A percentile compares a stretch with the other conserved stretches of the same genome.
These are phyloP conservation scores for Yamadazyma takamatsuzukensis DNA, from an alignment of 805 yeast species.

Conservation along the genomic window DNA sequence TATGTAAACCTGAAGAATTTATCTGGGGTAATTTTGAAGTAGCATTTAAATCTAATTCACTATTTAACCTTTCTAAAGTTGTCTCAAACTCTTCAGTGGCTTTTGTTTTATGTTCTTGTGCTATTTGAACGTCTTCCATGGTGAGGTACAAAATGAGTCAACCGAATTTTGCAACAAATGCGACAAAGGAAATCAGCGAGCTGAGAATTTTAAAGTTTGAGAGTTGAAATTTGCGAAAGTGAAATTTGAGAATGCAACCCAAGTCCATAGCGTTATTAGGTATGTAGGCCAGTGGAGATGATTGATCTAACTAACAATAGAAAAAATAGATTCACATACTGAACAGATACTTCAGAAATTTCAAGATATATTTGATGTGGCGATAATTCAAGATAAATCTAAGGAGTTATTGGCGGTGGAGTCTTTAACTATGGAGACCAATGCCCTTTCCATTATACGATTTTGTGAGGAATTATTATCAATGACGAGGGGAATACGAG, in stretches of 20 bases:
- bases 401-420: constrained; percentile 48
- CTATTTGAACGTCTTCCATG: too few relatives aligned
- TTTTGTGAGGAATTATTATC: constrained; percentile 50
- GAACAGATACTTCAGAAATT: constrained; percentile 51
- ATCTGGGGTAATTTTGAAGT: neutral
- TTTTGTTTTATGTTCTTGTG: too few relatives aligned
- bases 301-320: constrained; percentile 25
- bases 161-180: too few relatives aligned
- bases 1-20: neutral
- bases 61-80: constrained; percentile 9
- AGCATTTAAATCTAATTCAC: constrained; percentile 4
- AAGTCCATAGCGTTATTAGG: constrained; percentile 24
- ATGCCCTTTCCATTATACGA: constrained; percentile 48
- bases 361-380: constrained; percentile 49
- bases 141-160: too few relatives aligned
- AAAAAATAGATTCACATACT: constrained; percentile 49
- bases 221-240: too few relatives aligned
- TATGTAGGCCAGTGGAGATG: constrained; percentile 12
- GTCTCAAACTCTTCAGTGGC: too few relatives aligned
- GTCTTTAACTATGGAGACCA: constrained; percentile 52
- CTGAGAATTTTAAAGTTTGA: too few relatives aligned
- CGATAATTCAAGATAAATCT: constrained; percentile 38
- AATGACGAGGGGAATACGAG: constrained; percentile 48
- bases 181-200: neutral
- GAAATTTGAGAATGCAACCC: constrained; percentile 54